phyloP scores from a whole-genome alignment of 2,329 filamentous ascomycete species.

The Aspergillus sp. region DNA sequence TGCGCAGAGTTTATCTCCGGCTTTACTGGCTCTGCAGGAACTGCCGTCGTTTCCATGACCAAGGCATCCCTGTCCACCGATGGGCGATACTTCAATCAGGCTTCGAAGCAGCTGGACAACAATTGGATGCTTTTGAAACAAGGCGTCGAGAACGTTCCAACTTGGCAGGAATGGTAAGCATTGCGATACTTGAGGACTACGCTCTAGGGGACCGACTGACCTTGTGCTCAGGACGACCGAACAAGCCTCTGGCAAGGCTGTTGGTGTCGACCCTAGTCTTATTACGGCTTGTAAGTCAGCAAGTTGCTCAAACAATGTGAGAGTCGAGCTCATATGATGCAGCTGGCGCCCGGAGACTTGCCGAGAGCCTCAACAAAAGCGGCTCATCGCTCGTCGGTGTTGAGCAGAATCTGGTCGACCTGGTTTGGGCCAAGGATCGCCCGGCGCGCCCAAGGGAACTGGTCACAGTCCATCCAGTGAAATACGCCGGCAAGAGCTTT shows the following conservation, averaged over 20 bases:
- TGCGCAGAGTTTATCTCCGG: conserved; percentile 70
- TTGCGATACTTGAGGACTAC: neutral
- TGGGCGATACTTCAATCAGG: conserved; percentile 97
- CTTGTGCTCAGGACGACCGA: conserved; percentile 52
- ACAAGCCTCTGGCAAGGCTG: conserved; percentile 77
- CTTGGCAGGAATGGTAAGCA: conserved; percentile 87
- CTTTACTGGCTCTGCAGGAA: conserved; percentile 91
- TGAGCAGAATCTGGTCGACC: conserved; percentile 76
- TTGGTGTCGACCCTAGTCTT: conserved; percentile 83
- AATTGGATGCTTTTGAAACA: conserved; percentile 93
- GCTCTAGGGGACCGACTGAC: conserved; percentile 6
- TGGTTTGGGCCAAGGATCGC: conserved; percentile 70
- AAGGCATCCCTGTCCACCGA: conserved; percentile 90
- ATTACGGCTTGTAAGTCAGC: conserved; percentile 55
- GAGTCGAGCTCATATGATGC: conserved; percentile 8
- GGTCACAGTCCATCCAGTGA: conserved; percentile 59
- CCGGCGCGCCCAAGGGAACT: conserved; percentile 67
- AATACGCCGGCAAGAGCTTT: conserved; percentile 74
- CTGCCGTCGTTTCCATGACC: conserved; percentile 74
- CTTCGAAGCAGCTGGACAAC: conserved; percentile 73
- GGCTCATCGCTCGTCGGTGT: conserved; percentile 68
- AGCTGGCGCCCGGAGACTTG: conserved; percentile 63
- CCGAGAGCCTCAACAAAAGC: conserved; percentile 77
- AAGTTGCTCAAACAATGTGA: neutral
- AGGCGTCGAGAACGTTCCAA: conserved; percentile 84